Evolutionary conservation across 202 grass and related monocot species (phyloP).

Genomic region (Sporobolus alterniflorus): DNA sequence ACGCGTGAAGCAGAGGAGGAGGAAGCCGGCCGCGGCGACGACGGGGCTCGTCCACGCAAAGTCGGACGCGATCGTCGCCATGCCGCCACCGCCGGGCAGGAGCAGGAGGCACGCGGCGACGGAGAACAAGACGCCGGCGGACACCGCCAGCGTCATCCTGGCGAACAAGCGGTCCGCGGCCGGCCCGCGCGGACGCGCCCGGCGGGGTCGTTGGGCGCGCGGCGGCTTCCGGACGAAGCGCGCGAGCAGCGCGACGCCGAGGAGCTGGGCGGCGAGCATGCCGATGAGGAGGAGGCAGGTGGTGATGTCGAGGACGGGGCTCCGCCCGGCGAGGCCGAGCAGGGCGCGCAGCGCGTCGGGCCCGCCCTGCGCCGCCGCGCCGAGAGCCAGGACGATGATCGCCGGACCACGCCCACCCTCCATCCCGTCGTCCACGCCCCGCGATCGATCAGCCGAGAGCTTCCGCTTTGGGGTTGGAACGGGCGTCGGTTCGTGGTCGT

Average conservation of each 20-base stretch:
- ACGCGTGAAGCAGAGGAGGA: not conserved
- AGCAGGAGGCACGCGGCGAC: not conserved
- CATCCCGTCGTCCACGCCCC: too few relatives aligned
- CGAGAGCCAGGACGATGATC: not conserved
- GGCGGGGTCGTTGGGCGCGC: too few relatives aligned
- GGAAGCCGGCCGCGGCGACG: not conserved
- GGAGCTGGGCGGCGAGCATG: not conserved
- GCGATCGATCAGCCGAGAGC: too few relatives aligned
- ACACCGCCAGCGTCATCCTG: not conserved
- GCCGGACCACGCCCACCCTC: rapidly evolving
- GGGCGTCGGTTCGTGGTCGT: too few relatives aligned
- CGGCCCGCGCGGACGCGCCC: not conserved
- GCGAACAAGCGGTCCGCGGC: not conserved
- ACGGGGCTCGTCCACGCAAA: not conserved
- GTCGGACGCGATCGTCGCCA: too few relatives aligned
- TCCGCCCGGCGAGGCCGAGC: not conserved
- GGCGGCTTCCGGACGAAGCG: conserved; percentile 1
- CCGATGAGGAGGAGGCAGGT: not conserved
- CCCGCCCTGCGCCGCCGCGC: not conserved
- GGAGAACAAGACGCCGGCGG: not conserved
- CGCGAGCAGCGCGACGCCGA: not conserved
- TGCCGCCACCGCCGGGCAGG: not conserved
- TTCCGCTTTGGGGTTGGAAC: too few relatives aligned
- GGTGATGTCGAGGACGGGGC: not conserved
- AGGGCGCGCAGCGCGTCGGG: conserved; percentile 1